phyloP scores from a whole-genome alignment of 192 early-diverging fungal genomes.

The Ambispora gerdemannii region DNA sequence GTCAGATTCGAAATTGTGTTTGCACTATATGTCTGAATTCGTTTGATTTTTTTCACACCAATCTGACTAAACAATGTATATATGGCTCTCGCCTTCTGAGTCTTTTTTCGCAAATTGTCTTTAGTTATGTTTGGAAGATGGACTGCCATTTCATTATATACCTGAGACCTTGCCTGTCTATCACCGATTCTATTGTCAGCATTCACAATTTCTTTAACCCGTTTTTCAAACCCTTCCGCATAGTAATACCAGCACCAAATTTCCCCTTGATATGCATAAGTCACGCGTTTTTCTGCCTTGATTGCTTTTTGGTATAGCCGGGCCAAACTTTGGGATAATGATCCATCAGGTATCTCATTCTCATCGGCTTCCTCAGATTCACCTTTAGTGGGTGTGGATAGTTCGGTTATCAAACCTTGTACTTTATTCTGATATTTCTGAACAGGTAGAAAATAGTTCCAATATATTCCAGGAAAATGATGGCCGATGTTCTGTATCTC shows the following conservation, averaged over 20 bases:
- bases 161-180: neutral
- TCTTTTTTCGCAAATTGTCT: slow-evolving; percentile 6
- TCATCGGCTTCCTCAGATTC: too few relatives aligned
- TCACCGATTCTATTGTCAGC: neutral
- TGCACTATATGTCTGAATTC: neutral
- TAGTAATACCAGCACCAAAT: slow-evolving; percentile 24
- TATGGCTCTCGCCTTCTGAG: slow-evolving; percentile 1
- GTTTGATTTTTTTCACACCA: slow-evolving; percentile 2
- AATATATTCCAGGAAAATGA: too few relatives aligned
- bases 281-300: neutral
- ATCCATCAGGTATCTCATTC: too few relatives aligned
- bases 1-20: too few relatives aligned
- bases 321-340: slow-evolving; percentile 5
- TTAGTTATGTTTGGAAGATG: slow-evolving; percentile 19
- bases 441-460: too few relatives aligned
- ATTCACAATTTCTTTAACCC: slow-evolving; percentile 9
- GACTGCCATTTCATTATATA: neutral
- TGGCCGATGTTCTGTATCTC: too few relatives aligned
- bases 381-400: too few relatives aligned
- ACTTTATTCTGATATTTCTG: too few relatives aligned
- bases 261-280: slow-evolving; percentile 15
- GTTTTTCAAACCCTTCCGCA: neutral
- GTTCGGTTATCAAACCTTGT: too few relatives aligned
- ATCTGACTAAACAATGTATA: slow-evolving; percentile 4
- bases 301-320: slow-evolving; percentile 18